These are phyloP conservation scores for Cercospora beticola DNA, from an alignment of 2,329 filamentous ascomycete genomes.

Conservation along the genomic window DNA sequence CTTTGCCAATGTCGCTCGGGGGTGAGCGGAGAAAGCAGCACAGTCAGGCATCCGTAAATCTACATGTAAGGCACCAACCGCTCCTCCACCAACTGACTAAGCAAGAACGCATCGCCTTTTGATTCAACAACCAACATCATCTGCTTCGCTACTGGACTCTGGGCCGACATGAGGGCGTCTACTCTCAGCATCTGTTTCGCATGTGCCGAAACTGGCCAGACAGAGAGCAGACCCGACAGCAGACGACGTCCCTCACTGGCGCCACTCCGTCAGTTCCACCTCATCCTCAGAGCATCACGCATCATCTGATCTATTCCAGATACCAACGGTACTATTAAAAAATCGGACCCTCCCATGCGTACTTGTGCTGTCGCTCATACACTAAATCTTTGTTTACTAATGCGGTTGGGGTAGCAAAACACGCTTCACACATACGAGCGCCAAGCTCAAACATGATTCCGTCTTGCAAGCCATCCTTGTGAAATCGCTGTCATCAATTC, in stretches of 20 bases:
- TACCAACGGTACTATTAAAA: not conserved
- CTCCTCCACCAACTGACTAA: too few relatives aligned
- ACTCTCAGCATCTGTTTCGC: too few relatives aligned
- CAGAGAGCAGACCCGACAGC: not conserved
- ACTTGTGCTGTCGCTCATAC: not conserved
- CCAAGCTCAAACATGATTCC: not conserved
- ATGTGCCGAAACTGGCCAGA: not conserved
- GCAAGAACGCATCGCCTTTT: not conserved
- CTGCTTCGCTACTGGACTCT: not conserved
- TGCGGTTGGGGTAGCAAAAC: not conserved
- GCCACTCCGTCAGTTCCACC: not conserved
- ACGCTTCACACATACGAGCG: not conserved
- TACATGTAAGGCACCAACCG: not conserved
- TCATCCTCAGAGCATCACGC: not conserved
- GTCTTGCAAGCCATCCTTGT: not conserved
- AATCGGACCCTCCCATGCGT: not conserved
- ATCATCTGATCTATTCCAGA: not conserved
- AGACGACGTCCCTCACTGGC: not conserved
- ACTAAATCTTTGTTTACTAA: not conserved
- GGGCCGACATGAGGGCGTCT: too few relatives aligned
- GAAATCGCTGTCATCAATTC: not conserved
- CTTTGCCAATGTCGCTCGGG: slow-evolving; percentile 1
- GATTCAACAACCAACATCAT: not conserved
- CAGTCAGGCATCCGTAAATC: not conserved
- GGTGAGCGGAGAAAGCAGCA: not conserved